A percentile compares a stretch with the other conserved stretches of the same genome.
Conservation (phyloP, 2,329 filamentous ascomycete genomes). For the Aphanocladium album region DNA sequence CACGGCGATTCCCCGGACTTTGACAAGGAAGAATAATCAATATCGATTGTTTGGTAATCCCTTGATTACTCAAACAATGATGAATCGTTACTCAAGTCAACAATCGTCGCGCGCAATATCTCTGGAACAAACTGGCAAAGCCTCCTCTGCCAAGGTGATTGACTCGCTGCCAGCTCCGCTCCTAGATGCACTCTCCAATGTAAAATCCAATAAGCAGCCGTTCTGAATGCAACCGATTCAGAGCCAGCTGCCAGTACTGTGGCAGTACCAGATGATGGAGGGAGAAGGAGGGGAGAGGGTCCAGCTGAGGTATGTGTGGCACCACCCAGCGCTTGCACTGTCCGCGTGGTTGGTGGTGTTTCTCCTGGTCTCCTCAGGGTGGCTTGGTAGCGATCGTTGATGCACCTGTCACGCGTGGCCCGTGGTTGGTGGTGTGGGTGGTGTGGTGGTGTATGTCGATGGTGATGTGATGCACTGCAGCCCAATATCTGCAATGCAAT, state of each 20-base stretch:
- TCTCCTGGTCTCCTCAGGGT: background rate
- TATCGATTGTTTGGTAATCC: background rate
- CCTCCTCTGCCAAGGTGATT: constrained; percentile 2
- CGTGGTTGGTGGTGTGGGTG: background rate
- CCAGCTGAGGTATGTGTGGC: constrained; percentile 11
- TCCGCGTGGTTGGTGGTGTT: constrained; percentile 8
- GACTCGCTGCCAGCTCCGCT: constrained; percentile 7
- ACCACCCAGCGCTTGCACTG: constrained; percentile 2
- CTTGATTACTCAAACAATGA: background rate
- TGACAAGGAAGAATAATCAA: background rate
- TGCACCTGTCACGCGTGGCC: constrained; percentile 10
- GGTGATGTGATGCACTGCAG: background rate
- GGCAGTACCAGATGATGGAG: background rate
- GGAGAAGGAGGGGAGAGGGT: background rate
- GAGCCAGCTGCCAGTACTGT: background rate
- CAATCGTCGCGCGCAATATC: background rate
- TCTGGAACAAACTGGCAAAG: background rate
- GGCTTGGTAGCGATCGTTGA: constrained; percentile 3
- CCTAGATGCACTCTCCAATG: background rate
- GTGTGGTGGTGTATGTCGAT: background rate
- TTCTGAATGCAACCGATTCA: background rate
- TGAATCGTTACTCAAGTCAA: background rate
- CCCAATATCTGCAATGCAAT: background rate
- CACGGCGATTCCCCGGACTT: constrained; percentile 3
- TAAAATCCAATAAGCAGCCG: background rate